Evolutionary conservation across 2,329 filamentous ascomycete species (phyloP), one percentile per base, ranked within the genome.

Genomic region (Stagonosporopsis vannaccii): DNA sequence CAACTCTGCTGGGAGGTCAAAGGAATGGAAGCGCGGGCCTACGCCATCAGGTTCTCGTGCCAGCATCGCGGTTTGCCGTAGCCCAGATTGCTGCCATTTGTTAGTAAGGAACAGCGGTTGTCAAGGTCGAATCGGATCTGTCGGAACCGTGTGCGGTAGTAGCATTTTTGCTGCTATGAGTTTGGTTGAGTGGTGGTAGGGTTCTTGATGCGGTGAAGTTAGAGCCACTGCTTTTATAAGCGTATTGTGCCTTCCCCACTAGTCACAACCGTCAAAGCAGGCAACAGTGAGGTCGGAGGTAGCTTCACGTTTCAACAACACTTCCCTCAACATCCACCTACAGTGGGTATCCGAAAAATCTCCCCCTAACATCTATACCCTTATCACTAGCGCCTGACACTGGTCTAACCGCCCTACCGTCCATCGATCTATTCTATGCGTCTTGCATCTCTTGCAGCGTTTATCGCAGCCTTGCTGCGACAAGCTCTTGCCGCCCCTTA

Each of bases 401-500:
- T 12, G 13, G 11, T 6, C 20, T 30, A 22, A 6, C 3, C 7
- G 12, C 9, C 22, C 20, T 26, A 25, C 13, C 6, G 4, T 20
- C 17, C 6, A 32, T 26, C n/a, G 15, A 22, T 17, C 5, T 15
- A n/a, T 1, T 37, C 11, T 4, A 55, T 55, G 51, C 57, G 42
- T 17, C 39, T 39, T 15, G 12, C 15, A 22, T 8, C 12, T 15
- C 41, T 25, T 13, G 17, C 52, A 39, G 25, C 43, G 35, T 19
- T 63, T 8, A 51, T 47, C 23, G 47, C 56, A 25, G 40, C 57
- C 39, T 20, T 61, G 23, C 40, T 61, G 28, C 48, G n/a, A 25
- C 48, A 39, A 26, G 36, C 53, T 17, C 33, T 43, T 19, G 50
- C 58, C 19, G 44, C 45, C 8, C 63, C 65, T 2, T 66, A 62